Evolutionary conservation across 768 basidiomycete species (phyloP).

Genomic region (Butyriboletus loyo): DNA sequence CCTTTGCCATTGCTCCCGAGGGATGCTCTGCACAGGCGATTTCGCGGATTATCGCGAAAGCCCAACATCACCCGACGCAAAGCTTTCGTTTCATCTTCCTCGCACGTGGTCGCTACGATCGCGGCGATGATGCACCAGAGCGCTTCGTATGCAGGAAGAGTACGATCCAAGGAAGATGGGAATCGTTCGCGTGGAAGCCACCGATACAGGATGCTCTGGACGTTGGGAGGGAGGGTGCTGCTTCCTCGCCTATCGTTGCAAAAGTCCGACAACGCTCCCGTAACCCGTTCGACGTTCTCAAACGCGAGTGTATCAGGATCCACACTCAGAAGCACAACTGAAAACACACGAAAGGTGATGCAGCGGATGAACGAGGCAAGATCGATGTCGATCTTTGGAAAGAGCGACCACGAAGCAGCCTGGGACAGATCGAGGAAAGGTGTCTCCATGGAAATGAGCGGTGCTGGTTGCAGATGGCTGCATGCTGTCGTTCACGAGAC

Average conservation of each 20-base stretch:
- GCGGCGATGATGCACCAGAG: conserved; percentile 60
- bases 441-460: not conserved
- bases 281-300: conserved; percentile 37
- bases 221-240: conserved; percentile 28
- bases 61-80: conserved; percentile 32
- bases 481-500: conserved; percentile 24
- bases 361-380: conserved; percentile 44
- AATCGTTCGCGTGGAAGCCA: conserved; percentile 37
- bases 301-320: conserved; percentile 21
- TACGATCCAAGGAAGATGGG: conserved; percentile 41
- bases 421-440: not conserved
- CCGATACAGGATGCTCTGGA: conserved; percentile 36
- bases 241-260: conserved; percentile 34
- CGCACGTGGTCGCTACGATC: conserved; percentile 34
- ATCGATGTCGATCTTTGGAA: conserved; percentile 11
- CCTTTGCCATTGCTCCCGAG: conserved; percentile 12
- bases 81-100: conserved; percentile 20
- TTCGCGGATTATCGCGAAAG: conserved; percentile 34
- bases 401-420: conserved; percentile 9
- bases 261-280: conserved; percentile 40
- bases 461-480: conserved; percentile 7
- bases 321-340: conserved; percentile 40
- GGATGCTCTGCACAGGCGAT: conserved; percentile 20
- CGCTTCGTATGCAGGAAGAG: conserved; percentile 61
- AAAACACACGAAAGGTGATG: conserved; percentile 41